phyloP scores from a whole-genome alignment of 2,329 filamentous ascomycete species.

The Colletotrichum coccodes region DNA sequence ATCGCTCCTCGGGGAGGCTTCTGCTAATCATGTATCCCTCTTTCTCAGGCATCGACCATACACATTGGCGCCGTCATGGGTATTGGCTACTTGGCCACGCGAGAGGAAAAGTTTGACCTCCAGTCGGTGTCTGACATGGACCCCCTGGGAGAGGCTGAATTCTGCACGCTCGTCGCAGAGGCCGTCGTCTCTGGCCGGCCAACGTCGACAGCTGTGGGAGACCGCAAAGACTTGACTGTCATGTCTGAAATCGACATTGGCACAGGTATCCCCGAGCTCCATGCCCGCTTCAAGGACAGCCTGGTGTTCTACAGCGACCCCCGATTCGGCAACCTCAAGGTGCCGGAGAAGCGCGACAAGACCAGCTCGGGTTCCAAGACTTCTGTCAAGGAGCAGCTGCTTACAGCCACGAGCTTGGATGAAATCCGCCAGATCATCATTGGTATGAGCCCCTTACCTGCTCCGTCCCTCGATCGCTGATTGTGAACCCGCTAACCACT shows the following conservation, averaged over 20 bases:
- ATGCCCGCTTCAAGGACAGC: neutral
- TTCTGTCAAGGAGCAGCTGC: conserved; percentile 4
- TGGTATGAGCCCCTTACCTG: neutral
- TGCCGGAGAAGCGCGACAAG: neutral
- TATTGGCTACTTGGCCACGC: conserved; percentile 51
- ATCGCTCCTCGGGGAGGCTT: no score
- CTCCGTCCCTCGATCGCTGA: neutral
- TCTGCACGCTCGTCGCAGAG: conserved; percentile 55
- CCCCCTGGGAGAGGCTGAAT: conserved; percentile 41
- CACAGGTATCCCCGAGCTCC: conserved; percentile 1
- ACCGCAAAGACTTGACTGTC: neutral
- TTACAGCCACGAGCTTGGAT: neutral
- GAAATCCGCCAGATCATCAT: neutral
- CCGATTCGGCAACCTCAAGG: conserved; percentile 8
- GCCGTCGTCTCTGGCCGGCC: conserved; percentile 47
- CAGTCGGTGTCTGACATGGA: conserved; percentile 17
- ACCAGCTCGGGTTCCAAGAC: neutral
- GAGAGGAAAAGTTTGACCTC: conserved; percentile 21
- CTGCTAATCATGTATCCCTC: no score
- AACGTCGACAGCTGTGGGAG: neutral
- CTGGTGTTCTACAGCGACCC: conserved; percentile 7
- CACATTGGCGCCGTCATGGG: conserved; percentile 51
- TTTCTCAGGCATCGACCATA: conserved; percentile 40
- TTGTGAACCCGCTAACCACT: neutral
- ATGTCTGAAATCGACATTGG: neutral